Evolutionary conservation across 139 green algal species (phyloP).

Genomic region (Chlorella vulgaris): DNA sequence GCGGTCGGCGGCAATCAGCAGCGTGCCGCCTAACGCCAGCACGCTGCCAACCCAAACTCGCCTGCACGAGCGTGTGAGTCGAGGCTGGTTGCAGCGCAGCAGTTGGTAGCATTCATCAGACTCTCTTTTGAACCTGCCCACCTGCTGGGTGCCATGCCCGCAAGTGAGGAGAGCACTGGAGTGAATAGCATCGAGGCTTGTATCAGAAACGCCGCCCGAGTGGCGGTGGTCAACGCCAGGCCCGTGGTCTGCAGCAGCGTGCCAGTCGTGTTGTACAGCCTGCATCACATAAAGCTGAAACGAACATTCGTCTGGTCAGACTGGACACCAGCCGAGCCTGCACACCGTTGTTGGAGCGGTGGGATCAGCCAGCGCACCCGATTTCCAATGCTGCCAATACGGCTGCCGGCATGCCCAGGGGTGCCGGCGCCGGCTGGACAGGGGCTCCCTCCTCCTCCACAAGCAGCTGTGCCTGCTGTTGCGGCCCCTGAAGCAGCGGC

Average conservation of each 20-base stretch:
- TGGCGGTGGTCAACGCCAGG: constrained; percentile 33
- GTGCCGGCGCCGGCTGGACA: too few relatives aligned
- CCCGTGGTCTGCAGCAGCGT: constrained; percentile 39
- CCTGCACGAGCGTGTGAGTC: neutral
- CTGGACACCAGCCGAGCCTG: too few relatives aligned
- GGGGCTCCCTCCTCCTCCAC: neutral
- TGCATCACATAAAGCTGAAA: too few relatives aligned
- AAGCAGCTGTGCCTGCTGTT: neutral
- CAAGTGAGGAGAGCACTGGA: constrained; percentile 22
- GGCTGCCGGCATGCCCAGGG: neutral
- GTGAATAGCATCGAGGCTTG: constrained; percentile 43
- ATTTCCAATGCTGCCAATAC: constrained; percentile 15
- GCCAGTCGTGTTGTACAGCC: constrained; percentile 11
- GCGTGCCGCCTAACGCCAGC: constrained; percentile 30
- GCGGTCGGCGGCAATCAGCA: constrained; percentile 34
- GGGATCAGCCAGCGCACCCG: neutral
- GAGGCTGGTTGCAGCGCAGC: neutral
- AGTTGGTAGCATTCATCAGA: neutral
- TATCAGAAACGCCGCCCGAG: constrained; percentile 47
- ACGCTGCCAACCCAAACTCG: constrained; percentile 15
- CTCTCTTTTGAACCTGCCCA: neutral
- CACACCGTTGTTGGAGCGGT: too few relatives aligned
- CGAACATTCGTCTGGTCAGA: too few relatives aligned
- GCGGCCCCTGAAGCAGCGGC: neutral
- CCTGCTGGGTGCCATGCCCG: constrained; percentile 4